phyloP scores from a whole-genome alignment of 1,139 yeast species.

The Geotrichum europaeum region DNA sequence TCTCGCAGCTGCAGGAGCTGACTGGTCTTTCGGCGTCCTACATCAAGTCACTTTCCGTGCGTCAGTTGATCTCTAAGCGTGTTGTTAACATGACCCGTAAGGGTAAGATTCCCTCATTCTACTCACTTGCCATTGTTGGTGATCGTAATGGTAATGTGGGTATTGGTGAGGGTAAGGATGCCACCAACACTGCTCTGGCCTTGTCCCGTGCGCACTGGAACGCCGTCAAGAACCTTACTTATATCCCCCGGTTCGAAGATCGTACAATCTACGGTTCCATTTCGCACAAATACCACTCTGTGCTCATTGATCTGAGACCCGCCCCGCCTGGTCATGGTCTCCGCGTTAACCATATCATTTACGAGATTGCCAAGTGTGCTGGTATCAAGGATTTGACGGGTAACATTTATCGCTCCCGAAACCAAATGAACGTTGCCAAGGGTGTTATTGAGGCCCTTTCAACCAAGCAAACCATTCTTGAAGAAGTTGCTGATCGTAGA shows the following conservation, averaged over 20 bases:
- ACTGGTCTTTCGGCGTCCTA: slow-evolving; percentile 71
- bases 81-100: slow-evolving; percentile 91
- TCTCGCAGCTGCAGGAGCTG: slow-evolving; percentile 39
- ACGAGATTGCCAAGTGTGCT: slow-evolving; percentile 88
- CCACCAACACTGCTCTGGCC: slow-evolving; percentile 72
- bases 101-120: slow-evolving; percentile 84
- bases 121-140: slow-evolving; percentile 85
- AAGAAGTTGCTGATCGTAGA: slow-evolving; percentile 83
- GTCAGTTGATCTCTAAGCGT: slow-evolving; percentile 48
- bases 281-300: slow-evolving; percentile 81
- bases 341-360: slow-evolving; percentile 84
- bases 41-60: slow-evolving; percentile 56
- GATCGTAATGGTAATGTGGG: slow-evolving; percentile 93
- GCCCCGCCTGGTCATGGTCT: slow-evolving; percentile 95
- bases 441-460: slow-evolving; percentile 83
- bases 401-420: slow-evolving; percentile 85
- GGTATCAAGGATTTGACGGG: slow-evolving; percentile 94
- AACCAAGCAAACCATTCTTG: slow-evolving; percentile 67
- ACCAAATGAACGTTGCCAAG: slow-evolving; percentile 90
- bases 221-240: slow-evolving; percentile 79
- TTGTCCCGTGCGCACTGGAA: slow-evolving; percentile 87
- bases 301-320: slow-evolving; percentile 70
- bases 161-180: slow-evolving; percentile 89
- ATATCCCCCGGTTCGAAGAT: slow-evolving; percentile 81
- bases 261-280: slow-evolving; percentile 87